Base-by-base conservation (phyloP, 1,284 basidiomycete genomes). In the Sphagnurus paluster region DNA sequence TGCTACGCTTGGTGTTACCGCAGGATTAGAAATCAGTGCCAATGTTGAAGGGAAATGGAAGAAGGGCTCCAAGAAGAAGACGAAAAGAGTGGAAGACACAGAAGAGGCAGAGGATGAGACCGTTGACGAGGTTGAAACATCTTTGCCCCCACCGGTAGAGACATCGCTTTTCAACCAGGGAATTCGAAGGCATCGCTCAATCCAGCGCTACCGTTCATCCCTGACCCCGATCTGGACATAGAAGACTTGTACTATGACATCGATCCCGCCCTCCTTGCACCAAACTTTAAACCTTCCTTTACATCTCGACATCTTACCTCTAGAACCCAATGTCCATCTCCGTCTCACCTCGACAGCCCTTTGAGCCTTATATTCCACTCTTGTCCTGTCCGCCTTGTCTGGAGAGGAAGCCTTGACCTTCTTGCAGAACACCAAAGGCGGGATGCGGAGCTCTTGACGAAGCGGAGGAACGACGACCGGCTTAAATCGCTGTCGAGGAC, bases 351-450 rank as follows among this genome's bases (percentile, higher is more conserved):
- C 20, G 34, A 38, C 16, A 36, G 28, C 9, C 29, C 40, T 1
- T n/a, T n/a, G n/a, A n/a, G 23, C 42, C 14, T 47, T 42, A 10
- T 51, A 46, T 33, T 46, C 50, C 10, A 45, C 43, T 8, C 50
- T 63, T 8, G 48, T 58, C n/a, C n/a, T n/a, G 9, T 50, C 55
- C 4, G 52, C 63, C 16, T 53, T 58, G 19, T 46, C 51, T 21
- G 72, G 79, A 0, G 76, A 82, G 45, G 87, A 90, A 65, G 81
- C 90, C 2, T 71, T 79, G 1, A 77, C 73, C 3, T 87, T 80
- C 59, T 69, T 88, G 44, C 70, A 73, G 46, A 82, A 77, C 40
- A 64, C 71, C 4, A 79, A 85, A 60, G 84, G 80, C 19, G 60
- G 70, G 13, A 61, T 73, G 57, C 66, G 72, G 74, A 14, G 84